These are phyloP conservation scores for Talaromyces adpressus DNA, from an alignment of 495 filamentous ascomycete genomes.

Conservation along the genomic window DNA sequence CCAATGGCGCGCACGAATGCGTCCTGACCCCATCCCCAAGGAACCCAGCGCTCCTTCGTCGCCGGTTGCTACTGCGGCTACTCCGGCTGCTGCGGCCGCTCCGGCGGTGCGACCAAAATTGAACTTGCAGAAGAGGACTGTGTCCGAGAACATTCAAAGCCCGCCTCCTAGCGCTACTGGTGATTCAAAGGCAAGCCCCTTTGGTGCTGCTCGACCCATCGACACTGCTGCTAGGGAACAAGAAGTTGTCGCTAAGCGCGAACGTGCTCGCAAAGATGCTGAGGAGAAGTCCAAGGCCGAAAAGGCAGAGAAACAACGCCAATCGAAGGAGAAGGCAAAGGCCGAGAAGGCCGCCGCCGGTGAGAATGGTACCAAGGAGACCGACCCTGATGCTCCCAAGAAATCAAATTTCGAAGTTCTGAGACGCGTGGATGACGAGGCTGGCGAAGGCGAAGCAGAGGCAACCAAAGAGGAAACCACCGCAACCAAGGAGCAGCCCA, in stretches of 20 bases:
- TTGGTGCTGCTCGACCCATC: conserved; percentile 84
- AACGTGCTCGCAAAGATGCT: conserved; percentile 77
- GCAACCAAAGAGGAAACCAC: conserved; percentile 19
- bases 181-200: conserved; percentile 81
- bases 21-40: conserved; percentile 59
- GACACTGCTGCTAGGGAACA: conserved; percentile 82
- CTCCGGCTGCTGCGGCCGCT: conserved; percentile 38
- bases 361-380: conserved; percentile 39
- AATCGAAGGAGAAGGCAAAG: conserved; percentile 48
- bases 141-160: conserved; percentile 56
- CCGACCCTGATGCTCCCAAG: conserved; percentile 30
- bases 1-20: conserved; percentile 81
- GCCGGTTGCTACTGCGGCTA: conserved; percentile 39
- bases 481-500: conserved; percentile 24
- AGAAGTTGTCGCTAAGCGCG: conserved; percentile 81
- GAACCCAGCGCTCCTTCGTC: conserved; percentile 64
- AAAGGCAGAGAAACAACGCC: conserved; percentile 37
- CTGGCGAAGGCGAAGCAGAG: conserved; percentile 26
- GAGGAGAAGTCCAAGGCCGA: conserved; percentile 83
- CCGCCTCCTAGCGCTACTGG: conserved; percentile 34
- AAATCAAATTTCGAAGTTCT: conserved; percentile 49
- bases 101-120: conserved; percentile 63
- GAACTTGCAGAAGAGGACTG: conserved; percentile 82
- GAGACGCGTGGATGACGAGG: conserved; percentile 42
- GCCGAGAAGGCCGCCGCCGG: conserved; percentile 42